Evolutionary conservation across 305 asterid genomes (phyloP).

Genomic region (Plantago lanceolata): DNA sequence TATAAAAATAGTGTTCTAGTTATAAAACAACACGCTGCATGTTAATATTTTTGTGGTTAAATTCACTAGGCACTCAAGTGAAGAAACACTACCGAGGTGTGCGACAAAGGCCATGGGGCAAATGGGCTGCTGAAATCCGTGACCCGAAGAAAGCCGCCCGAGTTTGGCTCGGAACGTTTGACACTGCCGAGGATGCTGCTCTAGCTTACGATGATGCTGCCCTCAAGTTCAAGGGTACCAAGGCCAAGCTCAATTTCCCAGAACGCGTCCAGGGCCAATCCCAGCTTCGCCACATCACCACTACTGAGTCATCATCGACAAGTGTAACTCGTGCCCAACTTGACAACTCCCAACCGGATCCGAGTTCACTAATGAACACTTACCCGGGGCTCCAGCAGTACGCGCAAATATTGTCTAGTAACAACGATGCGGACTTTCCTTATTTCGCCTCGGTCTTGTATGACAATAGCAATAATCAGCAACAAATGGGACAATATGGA

Average conservation of each 20-base stretch:
- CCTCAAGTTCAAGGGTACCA: slow-evolving; percentile 70
- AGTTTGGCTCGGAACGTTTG: slow-evolving; percentile 82
- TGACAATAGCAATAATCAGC: slow-evolving; percentile 14
- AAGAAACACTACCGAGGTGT: slow-evolving; percentile 74
- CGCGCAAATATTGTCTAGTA: slow-evolving; percentile 55
- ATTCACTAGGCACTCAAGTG: slow-evolving; percentile 27
- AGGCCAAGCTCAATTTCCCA: slow-evolving; percentile 84
- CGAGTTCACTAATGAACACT: slow-evolving; percentile 24
- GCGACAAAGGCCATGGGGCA: slow-evolving; percentile 84
- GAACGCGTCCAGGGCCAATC: slow-evolving; percentile 53
- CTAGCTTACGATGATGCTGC: slow-evolving; percentile 90
- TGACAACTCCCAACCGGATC: slow-evolving; percentile 14
- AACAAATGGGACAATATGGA: slow-evolving; percentile 22
- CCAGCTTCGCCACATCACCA: slow-evolving; percentile 23
- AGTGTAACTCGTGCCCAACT: background rate
- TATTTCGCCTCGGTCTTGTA: slow-evolving; percentile 45
- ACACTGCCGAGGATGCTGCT: slow-evolving; percentile 85
- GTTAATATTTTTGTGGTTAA: background rate
- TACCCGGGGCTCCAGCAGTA: slow-evolving; percentile 66
- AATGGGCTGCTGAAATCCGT: slow-evolving; percentile 85
- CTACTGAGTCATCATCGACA: background rate
- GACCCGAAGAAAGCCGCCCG: slow-evolving; percentile 79
- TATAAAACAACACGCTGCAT: background rate
- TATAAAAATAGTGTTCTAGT: background rate
- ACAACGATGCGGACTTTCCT: slow-evolving; percentile 52